phyloP scores from a whole-genome alignment of 2,329 filamentous ascomycete genomes.

The Penicillium psychrosexuale region DNA sequence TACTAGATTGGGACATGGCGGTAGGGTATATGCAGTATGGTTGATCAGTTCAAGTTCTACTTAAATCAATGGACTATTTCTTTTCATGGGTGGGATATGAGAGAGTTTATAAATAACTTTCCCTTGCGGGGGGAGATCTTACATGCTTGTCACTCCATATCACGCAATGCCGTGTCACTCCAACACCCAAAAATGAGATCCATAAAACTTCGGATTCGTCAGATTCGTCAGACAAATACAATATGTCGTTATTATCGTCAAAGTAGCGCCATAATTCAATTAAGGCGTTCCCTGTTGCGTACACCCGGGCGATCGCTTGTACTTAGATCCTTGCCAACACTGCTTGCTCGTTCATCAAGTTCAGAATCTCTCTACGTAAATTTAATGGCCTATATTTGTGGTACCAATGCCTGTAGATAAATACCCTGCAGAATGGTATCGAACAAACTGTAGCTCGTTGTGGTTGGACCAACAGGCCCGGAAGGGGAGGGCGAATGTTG shows the following conservation, averaged over 20 bases:
- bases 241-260: conserved; percentile 20
- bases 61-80: background rate
- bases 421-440: background rate
- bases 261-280: background rate
- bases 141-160: conserved; percentile 14
- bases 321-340: background rate
- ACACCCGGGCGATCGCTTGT: too few species aligned
- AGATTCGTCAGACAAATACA: conserved; percentile 15
- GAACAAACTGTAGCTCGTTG: background rate
- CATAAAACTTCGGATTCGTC: conserved; percentile 12
- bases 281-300: too few species aligned
- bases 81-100: background rate
- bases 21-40: background rate
- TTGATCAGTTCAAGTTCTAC: background rate
- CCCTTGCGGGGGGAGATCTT: background rate
- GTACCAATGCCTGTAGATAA: background rate
- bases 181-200: conserved; percentile 1
- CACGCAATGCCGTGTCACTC: conserved; percentile 11
- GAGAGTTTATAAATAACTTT: background rate
- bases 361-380: background rate
- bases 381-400: background rate
- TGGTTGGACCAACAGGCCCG: background rate
- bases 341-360: background rate
- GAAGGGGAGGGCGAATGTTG: background rate
- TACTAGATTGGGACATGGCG: conserved; percentile 15